phyloP scores from a whole-genome alignment of 108 stramenopile species.

The Nitzschia sp. region DNA sequence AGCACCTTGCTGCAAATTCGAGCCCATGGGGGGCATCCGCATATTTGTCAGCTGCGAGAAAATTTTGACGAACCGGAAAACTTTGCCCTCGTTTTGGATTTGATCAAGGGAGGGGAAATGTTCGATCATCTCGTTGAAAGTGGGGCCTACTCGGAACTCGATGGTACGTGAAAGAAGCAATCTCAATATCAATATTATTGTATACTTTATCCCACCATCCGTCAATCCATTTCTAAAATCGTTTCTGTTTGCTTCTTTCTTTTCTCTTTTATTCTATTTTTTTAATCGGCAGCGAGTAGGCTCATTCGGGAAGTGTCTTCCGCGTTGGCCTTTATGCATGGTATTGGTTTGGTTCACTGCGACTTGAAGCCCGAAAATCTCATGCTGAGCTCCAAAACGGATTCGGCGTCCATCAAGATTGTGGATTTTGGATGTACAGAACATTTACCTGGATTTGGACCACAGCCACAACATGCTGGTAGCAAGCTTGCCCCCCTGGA shows the following conservation, averaged over 20 bases:
- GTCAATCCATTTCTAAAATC: too few species aligned
- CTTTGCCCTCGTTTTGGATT: conserved; percentile 73
- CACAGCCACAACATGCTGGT: too few species aligned
- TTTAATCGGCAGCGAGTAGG: conserved; percentile 50
- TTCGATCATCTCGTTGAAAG: conserved; percentile 72
- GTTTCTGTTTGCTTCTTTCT: neutral
- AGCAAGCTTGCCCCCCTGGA: neutral
- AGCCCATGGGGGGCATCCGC: conserved; percentile 69
- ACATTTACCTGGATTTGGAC: neutral
- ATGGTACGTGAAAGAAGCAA: conserved; percentile 43
- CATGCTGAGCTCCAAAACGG: conserved; percentile 54
- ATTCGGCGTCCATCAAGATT: conserved; percentile 53
- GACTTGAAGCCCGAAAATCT: conserved; percentile 84
- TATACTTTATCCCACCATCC: too few species aligned
- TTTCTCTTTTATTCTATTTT: too few species aligned
- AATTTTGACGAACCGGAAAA: conserved; percentile 59
- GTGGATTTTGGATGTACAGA: conserved; percentile 88
- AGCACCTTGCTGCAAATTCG: conserved; percentile 66
- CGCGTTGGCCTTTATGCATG: conserved; percentile 68
- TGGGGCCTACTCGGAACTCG: conserved; percentile 69
- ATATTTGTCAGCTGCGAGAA: conserved; percentile 62
- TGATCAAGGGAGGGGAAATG: conserved; percentile 71
- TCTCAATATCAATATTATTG: neutral
- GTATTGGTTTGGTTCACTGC: conserved; percentile 63
- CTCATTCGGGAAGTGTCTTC: conserved; percentile 61